These are phyloP conservation scores for Chimonanthus praecox DNA, from an alignment of 164 flowering plant genomes.

Conservation along the genomic window DNA sequence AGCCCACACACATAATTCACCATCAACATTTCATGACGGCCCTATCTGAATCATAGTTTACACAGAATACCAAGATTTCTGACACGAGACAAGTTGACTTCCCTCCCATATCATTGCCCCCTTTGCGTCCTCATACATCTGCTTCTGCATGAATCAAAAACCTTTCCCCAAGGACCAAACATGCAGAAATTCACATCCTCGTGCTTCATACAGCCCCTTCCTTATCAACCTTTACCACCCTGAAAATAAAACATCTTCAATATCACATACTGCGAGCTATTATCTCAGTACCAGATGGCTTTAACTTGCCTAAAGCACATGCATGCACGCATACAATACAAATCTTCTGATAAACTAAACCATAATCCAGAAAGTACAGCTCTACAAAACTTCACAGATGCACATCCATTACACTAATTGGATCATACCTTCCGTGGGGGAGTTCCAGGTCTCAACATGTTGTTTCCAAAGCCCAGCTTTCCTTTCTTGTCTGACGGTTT, in stretches of 20 bases:
- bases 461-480: slow-evolving; percentile 33
- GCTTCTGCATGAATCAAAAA: not conserved
- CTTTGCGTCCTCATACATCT: not conserved
- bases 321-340: too few relatives aligned
- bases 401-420: not conserved
- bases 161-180: not conserved
- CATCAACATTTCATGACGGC: not conserved
- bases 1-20: not conserved
- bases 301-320: not conserved
- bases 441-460: slow-evolving; percentile 38
- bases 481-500: slow-evolving; percentile 49
- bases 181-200: not conserved
- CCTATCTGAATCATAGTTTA: not conserved
- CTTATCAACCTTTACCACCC: not conserved
- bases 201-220: not conserved
- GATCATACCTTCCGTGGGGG: slow-evolving; percentile 46
- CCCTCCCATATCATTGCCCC: not conserved
- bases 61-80: not conserved
- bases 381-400: too few relatives aligned
- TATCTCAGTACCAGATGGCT: not conserved
- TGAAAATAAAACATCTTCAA: not conserved
- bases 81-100: not conserved
- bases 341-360: too few relatives aligned
- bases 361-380: too few relatives aligned
- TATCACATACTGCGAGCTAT: too few relatives aligned